phyloP scores from a whole-genome alignment of 148 eudicot species.

The Polygonum aviculare region DNA sequence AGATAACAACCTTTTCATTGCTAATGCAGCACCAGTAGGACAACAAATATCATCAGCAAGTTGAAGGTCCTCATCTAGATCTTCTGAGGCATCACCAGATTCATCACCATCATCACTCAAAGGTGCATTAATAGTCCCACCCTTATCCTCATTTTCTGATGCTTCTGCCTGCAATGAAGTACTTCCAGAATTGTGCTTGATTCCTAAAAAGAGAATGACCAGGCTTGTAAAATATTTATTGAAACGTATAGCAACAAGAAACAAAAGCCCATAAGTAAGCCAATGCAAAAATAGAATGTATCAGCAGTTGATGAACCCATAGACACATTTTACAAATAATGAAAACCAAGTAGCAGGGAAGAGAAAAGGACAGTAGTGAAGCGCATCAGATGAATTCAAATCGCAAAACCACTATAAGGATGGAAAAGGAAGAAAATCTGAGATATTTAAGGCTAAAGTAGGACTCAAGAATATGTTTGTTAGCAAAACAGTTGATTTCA shows the following conservation, averaged over 20 bases:
- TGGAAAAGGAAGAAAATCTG: not conserved
- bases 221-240: not conserved
- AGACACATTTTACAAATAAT: not conserved
- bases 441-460: not conserved
- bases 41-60: conserved; percentile 18
- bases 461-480: not conserved
- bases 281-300: not conserved
- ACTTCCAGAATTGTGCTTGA: conserved; percentile 15
- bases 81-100: conserved; percentile 36
- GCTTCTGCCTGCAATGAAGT: conserved; percentile 9
- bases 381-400: not conserved
- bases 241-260: not conserved
- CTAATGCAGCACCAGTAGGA: conserved; percentile 24
- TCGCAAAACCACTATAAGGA: not conserved
- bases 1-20: conserved; percentile 35
- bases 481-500: not conserved
- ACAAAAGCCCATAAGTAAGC: not conserved
- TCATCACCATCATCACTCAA: conserved; percentile 37
- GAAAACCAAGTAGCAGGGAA: not conserved
- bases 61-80: conserved; percentile 20
- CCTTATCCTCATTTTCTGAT: not conserved
- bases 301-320: not conserved
- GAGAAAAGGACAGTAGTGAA: not conserved
- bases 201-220: not conserved
- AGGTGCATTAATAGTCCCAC: conserved; percentile 17